Evolutionary conservation across 257 asterid genomes (phyloP).

Genomic region (Nicotiana paniculata): DNA sequence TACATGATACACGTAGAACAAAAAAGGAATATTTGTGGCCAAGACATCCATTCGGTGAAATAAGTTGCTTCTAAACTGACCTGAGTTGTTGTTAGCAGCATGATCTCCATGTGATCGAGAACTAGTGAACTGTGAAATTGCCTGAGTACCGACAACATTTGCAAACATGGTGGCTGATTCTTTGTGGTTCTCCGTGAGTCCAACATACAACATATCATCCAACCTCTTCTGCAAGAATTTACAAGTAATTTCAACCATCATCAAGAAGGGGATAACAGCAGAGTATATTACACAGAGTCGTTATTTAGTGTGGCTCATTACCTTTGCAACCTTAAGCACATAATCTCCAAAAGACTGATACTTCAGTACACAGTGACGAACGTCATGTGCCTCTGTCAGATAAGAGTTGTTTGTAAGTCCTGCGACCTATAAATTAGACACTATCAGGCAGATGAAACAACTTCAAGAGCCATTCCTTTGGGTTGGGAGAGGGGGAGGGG

Average conservation of each 20-base stretch:
- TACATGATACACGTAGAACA: not conserved
- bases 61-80: constrained; percentile 24
- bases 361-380: constrained; percentile 80
- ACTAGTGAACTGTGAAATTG: constrained; percentile 54
- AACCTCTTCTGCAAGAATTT: constrained; percentile 79
- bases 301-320: constrained; percentile 22
- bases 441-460: constrained; percentile 3
- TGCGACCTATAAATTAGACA: constrained; percentile 31
- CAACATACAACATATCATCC: constrained; percentile 84
- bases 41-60: not conserved
- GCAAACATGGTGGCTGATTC: constrained; percentile 93
- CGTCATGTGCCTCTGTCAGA: constrained; percentile 63
- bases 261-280: constrained; percentile 8
- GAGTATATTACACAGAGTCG: not conserved
- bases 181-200: constrained; percentile 87
- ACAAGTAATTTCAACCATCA: constrained; percentile 24
- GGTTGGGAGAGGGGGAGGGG: not conserved
- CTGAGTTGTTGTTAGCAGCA: constrained; percentile 33
- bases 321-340: constrained; percentile 95
- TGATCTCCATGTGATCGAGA: constrained; percentile 31
- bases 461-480: constrained; percentile 9
- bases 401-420: constrained; percentile 96
- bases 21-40: not conserved
- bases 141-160: constrained; percentile 89
- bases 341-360: constrained; percentile 65